These are phyloP conservation scores for Penicillium sp. DNA, from an alignment of 2,329 filamentous ascomycete species.

Conservation along the genomic window DNA sequence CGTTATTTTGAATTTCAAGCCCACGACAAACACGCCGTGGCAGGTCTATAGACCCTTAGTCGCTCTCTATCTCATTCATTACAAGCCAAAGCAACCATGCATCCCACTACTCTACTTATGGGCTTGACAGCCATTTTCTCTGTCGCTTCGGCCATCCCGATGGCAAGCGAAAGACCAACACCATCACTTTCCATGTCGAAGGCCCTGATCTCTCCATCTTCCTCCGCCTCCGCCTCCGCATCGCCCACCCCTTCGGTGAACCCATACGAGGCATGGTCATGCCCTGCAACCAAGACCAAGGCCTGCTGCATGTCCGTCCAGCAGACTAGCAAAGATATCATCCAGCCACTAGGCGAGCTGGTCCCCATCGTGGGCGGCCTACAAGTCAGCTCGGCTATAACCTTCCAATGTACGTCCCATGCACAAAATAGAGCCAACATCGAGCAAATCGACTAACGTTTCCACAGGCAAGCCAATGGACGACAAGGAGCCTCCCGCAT, in stretches of 20 bases:
- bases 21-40: background rate
- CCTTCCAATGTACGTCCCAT: slow-evolving; percentile 29
- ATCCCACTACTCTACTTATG: slow-evolving; percentile 11
- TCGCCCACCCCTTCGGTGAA: slow-evolving; percentile 11
- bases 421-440: accelerated
- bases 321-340: slow-evolving; percentile 15
- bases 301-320: slow-evolving; percentile 30
- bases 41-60: background rate
- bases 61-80: background rate
- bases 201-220: slow-evolving; percentile 2
- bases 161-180: slow-evolving; percentile 3
- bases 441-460: background rate
- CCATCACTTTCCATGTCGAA: slow-evolving; percentile 4
- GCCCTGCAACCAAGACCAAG: slow-evolving; percentile 25
- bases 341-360: slow-evolving; percentile 20
- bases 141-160: slow-evolving; percentile 14
- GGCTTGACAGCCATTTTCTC: slow-evolving; percentile 13
- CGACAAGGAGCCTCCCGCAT: slow-evolving; percentile 9
- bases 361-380: slow-evolving; percentile 24
- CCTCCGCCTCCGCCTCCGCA: slow-evolving; percentile 4
- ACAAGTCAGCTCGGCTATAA: slow-evolving; percentile 24
- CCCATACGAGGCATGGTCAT: slow-evolving; percentile 19
- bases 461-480: slow-evolving; percentile 26
- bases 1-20: slow-evolving; percentile 3
- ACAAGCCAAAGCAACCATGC: slow-evolving; percentile 9